A percentile compares a stretch with the other conserved stretches of the same genome.
Conservation (phyloP, 2,329 filamentous ascomycete species). For the Alternaria incomplexa region DNA sequence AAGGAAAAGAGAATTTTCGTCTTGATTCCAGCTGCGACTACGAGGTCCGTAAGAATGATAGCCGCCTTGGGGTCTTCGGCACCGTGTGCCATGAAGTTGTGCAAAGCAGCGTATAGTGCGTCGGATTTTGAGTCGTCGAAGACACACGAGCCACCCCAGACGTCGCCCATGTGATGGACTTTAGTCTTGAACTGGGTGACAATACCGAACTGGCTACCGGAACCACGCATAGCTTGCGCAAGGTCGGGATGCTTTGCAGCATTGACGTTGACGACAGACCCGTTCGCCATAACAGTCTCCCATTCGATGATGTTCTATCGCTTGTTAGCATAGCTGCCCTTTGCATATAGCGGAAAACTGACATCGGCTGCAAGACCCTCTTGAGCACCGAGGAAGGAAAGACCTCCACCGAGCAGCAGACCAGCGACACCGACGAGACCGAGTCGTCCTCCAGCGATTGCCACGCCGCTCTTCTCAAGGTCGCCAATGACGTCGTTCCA, state of each 20-base stretch:
- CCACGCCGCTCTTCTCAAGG: constrained; percentile 44
- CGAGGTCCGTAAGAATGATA: constrained; percentile 27
- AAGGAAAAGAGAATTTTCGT: constrained; percentile 26
- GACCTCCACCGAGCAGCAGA: constrained; percentile 24
- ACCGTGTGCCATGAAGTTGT: constrained; percentile 38
- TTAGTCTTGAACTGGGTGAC: constrained; percentile 34
- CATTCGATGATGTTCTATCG: constrained; percentile 39
- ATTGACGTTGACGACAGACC: constrained; percentile 33
- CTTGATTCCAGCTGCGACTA: constrained; percentile 8
- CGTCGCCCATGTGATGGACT: constrained; percentile 32
- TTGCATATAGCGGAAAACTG: not conserved
- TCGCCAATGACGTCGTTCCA: constrained; percentile 50
- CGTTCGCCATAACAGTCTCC: constrained; percentile 41
- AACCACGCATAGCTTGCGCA: constrained; percentile 42
- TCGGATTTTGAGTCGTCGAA: constrained; percentile 37
- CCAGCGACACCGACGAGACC: constrained; percentile 33
- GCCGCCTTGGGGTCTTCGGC: constrained; percentile 33
- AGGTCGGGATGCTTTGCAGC: constrained; percentile 36
- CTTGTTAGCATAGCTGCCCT: not conserved
- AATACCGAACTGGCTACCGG: constrained; percentile 35
- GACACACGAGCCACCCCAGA: constrained; percentile 50
- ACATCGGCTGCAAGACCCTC: constrained; percentile 36
- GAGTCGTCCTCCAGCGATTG: constrained; percentile 39
- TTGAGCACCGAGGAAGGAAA: constrained; percentile 33
- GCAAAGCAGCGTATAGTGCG: constrained; percentile 42